These are phyloP conservation scores for Xylariaceae sp. DNA, from an alignment of 2,329 filamentous ascomycete species.

Conservation along the genomic window DNA sequence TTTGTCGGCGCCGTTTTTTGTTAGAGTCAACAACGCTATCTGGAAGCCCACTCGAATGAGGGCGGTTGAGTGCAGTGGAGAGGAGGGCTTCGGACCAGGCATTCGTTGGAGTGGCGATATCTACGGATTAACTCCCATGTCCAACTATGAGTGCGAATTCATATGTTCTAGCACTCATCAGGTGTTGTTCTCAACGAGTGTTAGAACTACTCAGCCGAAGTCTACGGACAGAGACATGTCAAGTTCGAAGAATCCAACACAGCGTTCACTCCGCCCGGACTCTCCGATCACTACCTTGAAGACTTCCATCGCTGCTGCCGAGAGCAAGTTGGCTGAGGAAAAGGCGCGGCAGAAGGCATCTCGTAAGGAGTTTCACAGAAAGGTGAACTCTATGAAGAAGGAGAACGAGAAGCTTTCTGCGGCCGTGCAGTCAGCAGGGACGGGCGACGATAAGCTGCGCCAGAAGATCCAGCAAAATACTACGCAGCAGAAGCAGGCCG, in stretches of 20 bases:
- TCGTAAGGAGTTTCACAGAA: conserved; percentile 69
- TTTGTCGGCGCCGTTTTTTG: conserved; percentile 69
- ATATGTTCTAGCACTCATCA: conserved; percentile 61
- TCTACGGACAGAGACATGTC: conserved; percentile 36
- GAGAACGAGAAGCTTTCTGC: conserved; percentile 66
- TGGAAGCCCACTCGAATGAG: conserved; percentile 75
- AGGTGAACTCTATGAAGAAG: conserved; percentile 61
- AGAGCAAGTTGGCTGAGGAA: conserved; percentile 65
- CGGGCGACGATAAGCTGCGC: conserved; percentile 68
- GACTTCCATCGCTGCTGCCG: conserved; percentile 68
- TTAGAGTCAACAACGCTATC: conserved; percentile 70
- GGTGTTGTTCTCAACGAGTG: conserved; percentile 65
- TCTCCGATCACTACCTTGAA: conserved; percentile 72
- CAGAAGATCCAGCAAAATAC: conserved; percentile 72
- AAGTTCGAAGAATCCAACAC: conserved; percentile 38
- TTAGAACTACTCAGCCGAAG: conserved; percentile 57
- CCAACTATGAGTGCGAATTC: conserved; percentile 75
- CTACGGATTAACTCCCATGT: conserved; percentile 63
- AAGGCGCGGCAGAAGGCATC: conserved; percentile 63
- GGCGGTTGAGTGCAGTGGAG: conserved; percentile 38
- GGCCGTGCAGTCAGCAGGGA: conserved; percentile 62
- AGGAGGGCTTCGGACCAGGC: conserved; percentile 35
- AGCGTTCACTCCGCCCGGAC: conserved; percentile 63
- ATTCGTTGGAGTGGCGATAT: conserved; percentile 66
- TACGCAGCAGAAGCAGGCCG: conserved; percentile 64